phyloP scores from a whole-genome alignment of 202 grass and related monocot genomes.

The Carex sylvatica region DNA sequence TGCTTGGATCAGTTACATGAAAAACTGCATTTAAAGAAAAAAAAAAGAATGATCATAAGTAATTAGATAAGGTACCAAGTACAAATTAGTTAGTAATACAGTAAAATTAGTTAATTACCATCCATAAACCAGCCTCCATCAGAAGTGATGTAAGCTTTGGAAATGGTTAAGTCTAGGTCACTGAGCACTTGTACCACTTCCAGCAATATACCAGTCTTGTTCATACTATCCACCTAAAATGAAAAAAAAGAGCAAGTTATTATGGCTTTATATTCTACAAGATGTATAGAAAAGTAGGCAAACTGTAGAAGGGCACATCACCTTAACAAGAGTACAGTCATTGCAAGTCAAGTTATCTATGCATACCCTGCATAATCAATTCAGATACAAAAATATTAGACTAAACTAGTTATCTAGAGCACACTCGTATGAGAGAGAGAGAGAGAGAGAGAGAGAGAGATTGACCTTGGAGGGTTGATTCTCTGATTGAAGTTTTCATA shows the following conservation, averaged over 20 bases:
- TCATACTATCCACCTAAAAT: slow-evolving; percentile 88
- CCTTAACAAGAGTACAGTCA: slow-evolving; percentile 90
- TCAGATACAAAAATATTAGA: background rate
- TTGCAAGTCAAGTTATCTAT: slow-evolving; percentile 71
- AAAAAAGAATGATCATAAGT: background rate
- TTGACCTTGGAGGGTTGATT: slow-evolving; percentile 95
- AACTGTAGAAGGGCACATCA: slow-evolving; percentile 4
- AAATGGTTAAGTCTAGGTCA: slow-evolving; percentile 78
- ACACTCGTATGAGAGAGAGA: background rate
- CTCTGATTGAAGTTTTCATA: slow-evolving; percentile 90
- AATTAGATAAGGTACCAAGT: slow-evolving; percentile 12
- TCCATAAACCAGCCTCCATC: slow-evolving; percentile 99
- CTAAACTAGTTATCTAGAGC: background rate
- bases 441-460: background rate
- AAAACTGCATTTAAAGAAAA: slow-evolving; percentile 62
- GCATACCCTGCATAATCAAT: slow-evolving; percentile 62
- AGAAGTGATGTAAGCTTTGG: slow-evolving; percentile 93
- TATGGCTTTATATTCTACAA: background rate
- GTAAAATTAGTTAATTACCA: slow-evolving; percentile 40
- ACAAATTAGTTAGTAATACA: background rate
- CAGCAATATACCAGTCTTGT: slow-evolving; percentile 82
- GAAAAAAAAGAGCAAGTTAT: background rate
- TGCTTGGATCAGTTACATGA: slow-evolving; percentile 79
- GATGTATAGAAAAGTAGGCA: background rate
- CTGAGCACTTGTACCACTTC: slow-evolving; percentile 96